Percentiles rank a stretch among this genome's conserved stretches.
Evolutionary conservation across 257 asterid species (phyloP).

Genomic region (Linderniella brevidens): DNA sequence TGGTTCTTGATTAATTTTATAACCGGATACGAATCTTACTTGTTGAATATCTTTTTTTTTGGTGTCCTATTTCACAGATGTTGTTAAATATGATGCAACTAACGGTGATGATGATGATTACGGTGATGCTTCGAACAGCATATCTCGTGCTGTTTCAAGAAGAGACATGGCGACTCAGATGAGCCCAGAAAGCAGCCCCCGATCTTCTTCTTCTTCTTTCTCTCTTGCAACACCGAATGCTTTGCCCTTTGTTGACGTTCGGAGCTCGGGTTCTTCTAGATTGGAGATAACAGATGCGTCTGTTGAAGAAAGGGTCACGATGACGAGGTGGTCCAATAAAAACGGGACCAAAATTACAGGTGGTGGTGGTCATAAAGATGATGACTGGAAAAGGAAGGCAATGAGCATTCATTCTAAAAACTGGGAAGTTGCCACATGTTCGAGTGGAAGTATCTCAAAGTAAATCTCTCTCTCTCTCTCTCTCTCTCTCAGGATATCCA

Average conservation of each 20-base stretch:
- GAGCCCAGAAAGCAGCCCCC: constrained; percentile 72
- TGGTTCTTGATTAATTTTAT: too few relatives aligned
- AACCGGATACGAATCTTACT: background rate
- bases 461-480: constrained; percentile 13
- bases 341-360: constrained; percentile 21
- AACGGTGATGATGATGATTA: constrained; percentile 24
- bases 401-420: constrained; percentile 28
- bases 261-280: constrained; percentile 24
- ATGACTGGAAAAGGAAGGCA: constrained; percentile 60
- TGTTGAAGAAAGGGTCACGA: constrained; percentile 66
- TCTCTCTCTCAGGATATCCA: background rate
- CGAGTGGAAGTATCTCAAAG: constrained; percentile 54
- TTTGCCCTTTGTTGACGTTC: constrained; percentile 41
- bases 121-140: constrained; percentile 24
- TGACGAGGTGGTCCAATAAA: constrained; percentile 89
- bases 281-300: constrained; percentile 64
- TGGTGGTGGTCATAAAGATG: constrained; percentile 30
- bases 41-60: background rate
- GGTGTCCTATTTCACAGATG: background rate
- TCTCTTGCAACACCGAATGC: constrained; percentile 42
- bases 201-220: constrained; percentile 49
- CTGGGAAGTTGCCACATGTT: constrained; percentile 47
- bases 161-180: constrained; percentile 97
- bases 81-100: constrained; percentile 13
- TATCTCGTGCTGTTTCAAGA: constrained; percentile 46